These are phyloP conservation scores for Farysia itapuensis DNA, from an alignment of 1,284 basidiomycete genomes.

Conservation along the genomic window DNA sequence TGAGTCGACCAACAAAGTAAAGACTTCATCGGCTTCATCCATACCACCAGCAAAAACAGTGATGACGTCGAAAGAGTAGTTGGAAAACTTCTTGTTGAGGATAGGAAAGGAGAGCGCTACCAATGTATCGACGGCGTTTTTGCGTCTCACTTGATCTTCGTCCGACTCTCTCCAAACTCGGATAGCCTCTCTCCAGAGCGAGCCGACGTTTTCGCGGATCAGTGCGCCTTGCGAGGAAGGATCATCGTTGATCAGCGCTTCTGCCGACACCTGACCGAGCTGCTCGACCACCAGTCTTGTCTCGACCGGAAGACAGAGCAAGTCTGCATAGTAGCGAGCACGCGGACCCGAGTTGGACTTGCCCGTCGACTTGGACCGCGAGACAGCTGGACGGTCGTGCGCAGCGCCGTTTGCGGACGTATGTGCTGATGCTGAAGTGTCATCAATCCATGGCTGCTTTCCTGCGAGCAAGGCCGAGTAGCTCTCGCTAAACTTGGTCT, in stretches of 20 bases:
- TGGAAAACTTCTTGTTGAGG: slow-evolving; percentile 46
- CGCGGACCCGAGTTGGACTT: slow-evolving; percentile 52
- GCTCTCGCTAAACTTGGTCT: slow-evolving; percentile 45
- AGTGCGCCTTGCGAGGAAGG: slow-evolving; percentile 28
- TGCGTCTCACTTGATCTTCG: slow-evolving; percentile 42
- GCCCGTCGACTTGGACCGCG: slow-evolving; percentile 31
- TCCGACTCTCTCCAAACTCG: slow-evolving; percentile 38
- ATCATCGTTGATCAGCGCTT: slow-evolving; percentile 42
- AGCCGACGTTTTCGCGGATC: slow-evolving; percentile 49
- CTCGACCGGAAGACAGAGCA: slow-evolving; percentile 51
- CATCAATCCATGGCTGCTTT: slow-evolving; percentile 42
- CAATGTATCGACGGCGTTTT: slow-evolving; percentile 49
- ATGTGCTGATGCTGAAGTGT: neutral
- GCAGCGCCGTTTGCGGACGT: slow-evolving; percentile 5
- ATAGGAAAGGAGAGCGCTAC: slow-evolving; percentile 46
- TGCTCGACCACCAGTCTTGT: slow-evolving; percentile 28
- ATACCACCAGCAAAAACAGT: slow-evolving; percentile 53
- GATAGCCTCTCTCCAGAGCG: slow-evolving; percentile 50
- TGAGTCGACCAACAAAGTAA: slow-evolving; percentile 42
- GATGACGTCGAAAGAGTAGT: slow-evolving; percentile 53
- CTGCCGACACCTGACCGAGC: slow-evolving; percentile 26
- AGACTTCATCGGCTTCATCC: slow-evolving; percentile 55
- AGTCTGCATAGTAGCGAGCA: slow-evolving; percentile 45
- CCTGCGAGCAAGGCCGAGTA: slow-evolving; percentile 45
- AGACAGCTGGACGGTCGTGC: slow-evolving; percentile 6